A percentile compares a stretch with the other conserved stretches of the same genome.
phyloP scores from a whole-genome alignment of 2,329 filamentous ascomycete genomes.

The Aspergillus pseudotamarii region DNA sequence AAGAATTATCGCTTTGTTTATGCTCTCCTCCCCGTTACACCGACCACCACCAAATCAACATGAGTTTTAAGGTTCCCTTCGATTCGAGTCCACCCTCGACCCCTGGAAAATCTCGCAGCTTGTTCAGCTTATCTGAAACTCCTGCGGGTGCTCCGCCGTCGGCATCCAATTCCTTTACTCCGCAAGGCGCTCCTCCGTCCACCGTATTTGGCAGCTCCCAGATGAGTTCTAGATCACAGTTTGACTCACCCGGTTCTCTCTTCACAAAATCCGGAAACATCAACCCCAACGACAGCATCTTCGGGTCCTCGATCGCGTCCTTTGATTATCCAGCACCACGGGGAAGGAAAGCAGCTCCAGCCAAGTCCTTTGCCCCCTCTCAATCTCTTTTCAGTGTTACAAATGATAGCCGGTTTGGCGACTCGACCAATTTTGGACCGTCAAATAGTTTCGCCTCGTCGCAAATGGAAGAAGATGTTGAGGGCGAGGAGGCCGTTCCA shows the following conservation, averaged over 20 bases:
- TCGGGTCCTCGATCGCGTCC: constrained; percentile 41
- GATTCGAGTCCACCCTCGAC: constrained; percentile 43
- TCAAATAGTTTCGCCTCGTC: constrained; percentile 30
- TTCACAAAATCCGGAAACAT: constrained; percentile 42
- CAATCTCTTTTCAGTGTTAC: constrained; percentile 33
- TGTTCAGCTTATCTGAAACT: constrained; percentile 56
- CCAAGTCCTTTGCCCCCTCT: constrained; percentile 27
- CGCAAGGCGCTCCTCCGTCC: constrained; percentile 56
- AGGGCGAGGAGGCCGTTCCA: constrained; percentile 42
- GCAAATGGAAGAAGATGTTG: constrained; percentile 29
- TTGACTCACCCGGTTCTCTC: constrained; percentile 41
- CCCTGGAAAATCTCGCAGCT: constrained; percentile 40
- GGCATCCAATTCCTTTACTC: constrained; percentile 57
- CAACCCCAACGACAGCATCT: constrained; percentile 39
- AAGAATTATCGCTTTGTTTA: constrained; percentile 14
- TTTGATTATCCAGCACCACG: constrained; percentile 34
- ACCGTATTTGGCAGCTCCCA: constrained; percentile 56
- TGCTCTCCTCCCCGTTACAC: too few relatives aligned
- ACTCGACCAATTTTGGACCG: constrained; percentile 28
- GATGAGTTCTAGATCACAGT: constrained; percentile 39
- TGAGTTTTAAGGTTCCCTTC: constrained; percentile 41
- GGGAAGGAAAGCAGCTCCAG: constrained; percentile 27
- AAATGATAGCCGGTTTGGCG: constrained; percentile 29
- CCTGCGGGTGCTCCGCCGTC: constrained; percentile 60
- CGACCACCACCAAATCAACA: constrained; percentile 18